Conservation (phyloP, 139 green algal species). For the Ulvella scutata region DNA sequence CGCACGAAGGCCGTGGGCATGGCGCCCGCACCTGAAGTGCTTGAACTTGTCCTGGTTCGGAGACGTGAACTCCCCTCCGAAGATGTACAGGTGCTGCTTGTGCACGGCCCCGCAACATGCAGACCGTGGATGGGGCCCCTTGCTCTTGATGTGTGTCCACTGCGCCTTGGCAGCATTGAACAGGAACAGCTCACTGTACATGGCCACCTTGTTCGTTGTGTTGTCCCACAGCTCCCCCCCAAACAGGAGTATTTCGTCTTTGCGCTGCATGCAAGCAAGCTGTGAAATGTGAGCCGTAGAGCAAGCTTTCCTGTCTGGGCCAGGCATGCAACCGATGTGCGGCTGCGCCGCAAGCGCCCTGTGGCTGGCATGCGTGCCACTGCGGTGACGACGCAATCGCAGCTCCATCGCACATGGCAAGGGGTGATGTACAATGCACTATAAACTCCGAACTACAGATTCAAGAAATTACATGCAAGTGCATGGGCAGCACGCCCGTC, state of each 20-base stretch:
- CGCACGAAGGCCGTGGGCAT: background rate
- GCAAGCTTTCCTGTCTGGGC: too few species aligned
- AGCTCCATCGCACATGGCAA: too few species aligned
- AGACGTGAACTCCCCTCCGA: slow-evolving; percentile 90
- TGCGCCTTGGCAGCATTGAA: slow-evolving; percentile 50
- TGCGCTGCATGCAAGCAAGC: slow-evolving; percentile 11
- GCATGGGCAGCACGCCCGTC: background rate
- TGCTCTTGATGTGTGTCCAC: slow-evolving; percentile 48
- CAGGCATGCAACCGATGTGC: too few species aligned
- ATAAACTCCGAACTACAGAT: too few species aligned
- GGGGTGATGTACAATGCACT: too few species aligned
- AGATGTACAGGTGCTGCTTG: slow-evolving; percentile 76
- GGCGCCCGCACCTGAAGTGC: slow-evolving; percentile 54
- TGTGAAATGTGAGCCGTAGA: too few species aligned
- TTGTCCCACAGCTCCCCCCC: slow-evolving; percentile 81
- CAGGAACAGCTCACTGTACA: slow-evolving; percentile 82
- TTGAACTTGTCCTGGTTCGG: slow-evolving; percentile 78
- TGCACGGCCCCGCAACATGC: slow-evolving; percentile 24
- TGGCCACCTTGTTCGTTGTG: slow-evolving; percentile 46
- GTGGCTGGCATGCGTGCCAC: too few species aligned
- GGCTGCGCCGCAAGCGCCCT: too few species aligned
- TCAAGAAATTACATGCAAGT: background rate
- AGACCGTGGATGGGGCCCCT: background rate
- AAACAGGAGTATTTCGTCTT: slow-evolving; percentile 67
- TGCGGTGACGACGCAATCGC: too few species aligned